Conservation (phyloP, 148 eudicot genomes). For the Polygonum maritimum region DNA sequence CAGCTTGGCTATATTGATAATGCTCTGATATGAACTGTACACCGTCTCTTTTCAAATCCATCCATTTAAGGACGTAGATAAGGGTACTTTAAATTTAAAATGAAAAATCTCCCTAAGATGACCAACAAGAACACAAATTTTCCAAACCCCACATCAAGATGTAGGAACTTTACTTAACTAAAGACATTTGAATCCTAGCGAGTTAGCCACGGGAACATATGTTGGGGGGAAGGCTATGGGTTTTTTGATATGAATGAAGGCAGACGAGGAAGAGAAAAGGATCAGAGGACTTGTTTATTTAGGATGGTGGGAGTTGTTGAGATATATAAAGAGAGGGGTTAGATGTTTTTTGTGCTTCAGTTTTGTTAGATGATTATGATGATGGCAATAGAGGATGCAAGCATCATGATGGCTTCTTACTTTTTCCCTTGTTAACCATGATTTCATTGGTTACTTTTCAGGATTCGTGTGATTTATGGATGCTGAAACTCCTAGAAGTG, state of each 20-base stretch:
- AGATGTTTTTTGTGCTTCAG: not conserved
- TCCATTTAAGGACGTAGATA: not conserved
- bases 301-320: not conserved
- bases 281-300: not conserved
- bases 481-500: constrained; percentile 23
- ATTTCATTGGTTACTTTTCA: not conserved
- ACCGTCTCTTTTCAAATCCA: not conserved
- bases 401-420: not conserved
- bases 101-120: not conserved
- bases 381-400: not conserved
- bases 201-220: not conserved
- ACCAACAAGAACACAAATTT: not conserved
- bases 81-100: not conserved
- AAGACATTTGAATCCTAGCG: not conserved
- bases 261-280: not conserved
- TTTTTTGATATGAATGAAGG: not conserved
- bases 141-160: not conserved
- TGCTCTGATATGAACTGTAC: not conserved
- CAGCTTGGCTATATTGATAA: not conserved
- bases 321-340: not conserved
- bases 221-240: not conserved
- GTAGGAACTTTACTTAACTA: not conserved
- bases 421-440: not conserved
- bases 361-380: not conserved
- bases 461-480: constrained; percentile 25